phyloP scores from a whole-genome alignment of 495 filamentous ascomycete species.

The Xylaria flabelliformis region DNA sequence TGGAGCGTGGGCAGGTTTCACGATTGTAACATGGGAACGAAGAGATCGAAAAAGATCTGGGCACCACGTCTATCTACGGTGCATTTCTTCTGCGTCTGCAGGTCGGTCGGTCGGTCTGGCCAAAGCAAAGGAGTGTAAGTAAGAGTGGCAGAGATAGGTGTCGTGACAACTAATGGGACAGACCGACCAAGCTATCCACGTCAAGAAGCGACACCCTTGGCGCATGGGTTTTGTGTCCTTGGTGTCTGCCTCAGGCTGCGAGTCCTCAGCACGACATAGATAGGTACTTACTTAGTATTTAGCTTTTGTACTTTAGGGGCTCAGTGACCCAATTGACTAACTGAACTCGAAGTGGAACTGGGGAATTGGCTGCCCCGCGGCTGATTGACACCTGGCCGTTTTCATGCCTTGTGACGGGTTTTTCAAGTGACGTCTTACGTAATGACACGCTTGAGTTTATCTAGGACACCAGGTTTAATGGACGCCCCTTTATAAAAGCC shows the following conservation, averaged over 20 bases:
- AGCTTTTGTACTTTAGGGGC: too few species aligned
- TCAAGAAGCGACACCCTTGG: constrained; percentile 23
- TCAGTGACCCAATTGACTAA: constrained; percentile 6
- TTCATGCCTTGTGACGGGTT: neutral
- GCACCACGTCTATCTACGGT: constrained; percentile 39
- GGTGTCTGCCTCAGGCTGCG: neutral
- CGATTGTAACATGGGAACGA: constrained; percentile 37
- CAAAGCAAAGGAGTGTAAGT: constrained; percentile 3
- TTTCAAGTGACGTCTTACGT: neutral
- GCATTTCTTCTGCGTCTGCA: constrained; percentile 33
- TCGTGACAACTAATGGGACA: constrained; percentile 3
- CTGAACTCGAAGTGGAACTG: neutral
- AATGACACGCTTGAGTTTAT: too few species aligned
- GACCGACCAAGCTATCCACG: constrained; percentile 10
- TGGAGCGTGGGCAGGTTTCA: constrained; percentile 24
- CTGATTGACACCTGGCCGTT: constrained; percentile 3
- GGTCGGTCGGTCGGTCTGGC: neutral
- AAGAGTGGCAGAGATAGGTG: neutral
- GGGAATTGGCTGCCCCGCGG: neutral
- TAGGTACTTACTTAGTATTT: too few species aligned
- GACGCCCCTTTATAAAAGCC: too few species aligned
- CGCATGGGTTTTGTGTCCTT: constrained; percentile 15
- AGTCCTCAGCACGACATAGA: neutral
- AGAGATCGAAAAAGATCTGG: constrained; percentile 16
- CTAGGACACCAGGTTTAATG: too few species aligned